Evolutionary conservation across 805 yeast genomes (phyloP).

Genomic region (Yarrowia sp.): DNA sequence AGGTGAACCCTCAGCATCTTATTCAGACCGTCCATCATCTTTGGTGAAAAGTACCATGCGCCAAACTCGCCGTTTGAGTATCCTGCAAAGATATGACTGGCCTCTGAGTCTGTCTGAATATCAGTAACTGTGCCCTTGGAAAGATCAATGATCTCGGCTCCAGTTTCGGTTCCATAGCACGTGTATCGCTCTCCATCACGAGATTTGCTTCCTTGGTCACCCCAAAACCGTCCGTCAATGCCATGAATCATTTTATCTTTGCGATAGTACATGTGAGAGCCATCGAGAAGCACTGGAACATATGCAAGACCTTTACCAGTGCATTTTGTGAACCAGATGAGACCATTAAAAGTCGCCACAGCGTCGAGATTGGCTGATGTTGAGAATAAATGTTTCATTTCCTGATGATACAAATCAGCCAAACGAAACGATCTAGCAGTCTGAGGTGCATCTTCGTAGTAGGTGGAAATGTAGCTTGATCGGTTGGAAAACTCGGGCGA

Average conservation of each 20-base stretch:
- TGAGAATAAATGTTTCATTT: neutral
- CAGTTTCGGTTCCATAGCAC: neutral
- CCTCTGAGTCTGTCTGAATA: neutral
- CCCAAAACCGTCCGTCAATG: conserved; percentile 2
- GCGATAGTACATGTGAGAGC: neutral
- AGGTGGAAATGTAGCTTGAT: neutral
- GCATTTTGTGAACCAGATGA: neutral
- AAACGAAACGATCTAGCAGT: neutral
- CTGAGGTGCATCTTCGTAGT: neutral
- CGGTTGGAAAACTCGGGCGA: conserved; percentile 3
- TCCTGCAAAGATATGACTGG: neutral
- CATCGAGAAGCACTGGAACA: neutral
- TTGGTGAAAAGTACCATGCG: conserved; percentile 1
- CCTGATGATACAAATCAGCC: neutral
- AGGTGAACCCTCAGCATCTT: neutral
- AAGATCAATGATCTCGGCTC: neutral
- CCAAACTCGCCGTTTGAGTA: neutral
- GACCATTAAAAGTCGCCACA: neutral
- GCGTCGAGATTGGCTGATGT: neutral
- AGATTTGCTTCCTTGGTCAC: neutral
- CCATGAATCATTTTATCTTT: conserved; percentile 1
- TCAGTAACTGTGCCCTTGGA: neutral
- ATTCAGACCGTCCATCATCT: conserved; percentile 1
- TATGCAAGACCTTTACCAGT: neutral
- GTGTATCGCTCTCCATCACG: neutral